A percentile compares a stretch with the other conserved stretches of the same genome.
phyloP scores from a whole-genome alignment of 148 eudicot genomes.

The Nyssa sinensis region DNA sequence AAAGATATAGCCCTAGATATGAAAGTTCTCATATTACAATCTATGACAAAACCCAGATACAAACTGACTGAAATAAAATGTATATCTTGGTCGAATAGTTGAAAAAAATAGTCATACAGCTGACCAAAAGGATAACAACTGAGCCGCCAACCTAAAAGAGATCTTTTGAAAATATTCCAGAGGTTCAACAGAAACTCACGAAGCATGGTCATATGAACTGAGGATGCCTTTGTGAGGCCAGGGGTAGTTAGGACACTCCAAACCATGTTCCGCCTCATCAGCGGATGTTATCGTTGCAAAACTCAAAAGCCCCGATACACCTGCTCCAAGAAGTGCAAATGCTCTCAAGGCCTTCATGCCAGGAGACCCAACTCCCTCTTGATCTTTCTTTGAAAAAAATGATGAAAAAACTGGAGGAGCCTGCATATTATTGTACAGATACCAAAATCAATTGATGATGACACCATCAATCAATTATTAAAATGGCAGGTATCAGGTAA shows the following conservation, averaged over 20 bases:
- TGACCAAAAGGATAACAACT: neutral
- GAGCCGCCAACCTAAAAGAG: neutral
- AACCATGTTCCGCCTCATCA: conserved; percentile 78
- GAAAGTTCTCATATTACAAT: neutral
- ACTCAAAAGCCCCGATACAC: conserved; percentile 64
- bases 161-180: neutral
- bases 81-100: neutral
- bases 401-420: conserved; percentile 47
- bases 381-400: too few relatives aligned
- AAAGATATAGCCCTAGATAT: neutral
- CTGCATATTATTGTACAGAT: conserved; percentile 30
- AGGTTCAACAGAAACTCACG: conserved; percentile 37
- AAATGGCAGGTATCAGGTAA: neutral
- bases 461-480: neutral
- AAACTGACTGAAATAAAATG: neutral
- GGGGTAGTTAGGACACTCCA: conserved; percentile 52
- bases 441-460: too few relatives aligned
- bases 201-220: conserved; percentile 73
- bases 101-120: neutral
- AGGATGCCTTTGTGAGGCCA: conserved; percentile 78
- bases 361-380: conserved; percentile 42
- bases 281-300: conserved; percentile 62
- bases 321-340: conserved; percentile 72
- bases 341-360: conserved; percentile 50
- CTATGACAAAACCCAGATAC: neutral